Evolutionary conservation across 179 eudicot species (phyloP).

Genomic region (Silene coronaria): DNA sequence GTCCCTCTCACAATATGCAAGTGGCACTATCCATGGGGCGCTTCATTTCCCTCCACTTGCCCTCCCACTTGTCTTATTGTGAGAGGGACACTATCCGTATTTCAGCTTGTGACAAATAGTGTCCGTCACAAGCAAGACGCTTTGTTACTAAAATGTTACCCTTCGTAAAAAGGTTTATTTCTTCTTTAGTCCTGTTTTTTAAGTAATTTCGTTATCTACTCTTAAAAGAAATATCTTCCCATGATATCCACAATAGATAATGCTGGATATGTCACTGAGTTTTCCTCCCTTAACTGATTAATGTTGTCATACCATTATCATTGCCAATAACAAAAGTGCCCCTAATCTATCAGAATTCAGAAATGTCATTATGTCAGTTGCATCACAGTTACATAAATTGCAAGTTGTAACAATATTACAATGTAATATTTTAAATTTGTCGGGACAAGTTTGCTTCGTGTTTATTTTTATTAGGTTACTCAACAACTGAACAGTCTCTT

Average conservation of each 20-base stretch:
- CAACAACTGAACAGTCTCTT: too few relatives aligned
- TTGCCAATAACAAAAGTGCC: neutral
- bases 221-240: neutral
- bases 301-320: conserved; percentile 4
- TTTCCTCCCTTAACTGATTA: conserved; percentile 6
- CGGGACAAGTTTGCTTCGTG: neutral
- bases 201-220: neutral
- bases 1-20: too few relatives aligned
- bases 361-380: neutral
- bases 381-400: neutral
- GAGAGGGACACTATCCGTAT: too few relatives aligned
- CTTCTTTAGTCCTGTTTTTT: neutral
- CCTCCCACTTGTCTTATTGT: too few relatives aligned
- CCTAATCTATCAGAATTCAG: neutral
- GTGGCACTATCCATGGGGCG: too few relatives aligned
- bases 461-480: neutral
- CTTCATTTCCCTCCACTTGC: too few relatives aligned
- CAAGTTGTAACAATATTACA: neutral
- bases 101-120: too few relatives aligned
- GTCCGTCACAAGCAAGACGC: too few relatives aligned
- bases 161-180: neutral
- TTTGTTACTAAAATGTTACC: conserved; percentile 1
- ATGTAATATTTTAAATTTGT: neutral
- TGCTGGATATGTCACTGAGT: conserved; percentile 9
- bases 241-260: conserved; percentile 10